Base-by-base conservation (phyloP, 768 basidiomycete genomes). In the Tylopilus sp. region DNA sequence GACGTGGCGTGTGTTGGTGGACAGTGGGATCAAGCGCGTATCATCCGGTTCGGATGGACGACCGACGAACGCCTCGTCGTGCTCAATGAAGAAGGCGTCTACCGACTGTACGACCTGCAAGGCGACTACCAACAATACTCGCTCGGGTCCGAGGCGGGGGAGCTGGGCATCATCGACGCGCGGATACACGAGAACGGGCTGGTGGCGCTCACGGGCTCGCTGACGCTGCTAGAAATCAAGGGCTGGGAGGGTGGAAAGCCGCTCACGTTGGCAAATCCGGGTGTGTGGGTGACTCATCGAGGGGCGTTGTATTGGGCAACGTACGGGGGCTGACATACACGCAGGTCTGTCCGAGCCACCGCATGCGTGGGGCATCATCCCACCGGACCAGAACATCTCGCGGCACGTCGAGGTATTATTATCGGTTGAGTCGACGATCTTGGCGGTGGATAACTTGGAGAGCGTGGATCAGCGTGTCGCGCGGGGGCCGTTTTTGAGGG, bases 21-120 rank as follows among this genome's bases (percentile, higher is more conserved):
- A 45, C 61, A 95, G 92, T 98, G 95, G 95, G 94, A 95, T 52
- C 86, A 92, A 62, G 81, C 82, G 48, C 87, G 80, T 60, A 85
- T 97, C 39, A 71, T 93, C 47, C 79, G 82, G 40, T 88, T 91
- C 58, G 91, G 91, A 20, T 92, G 90, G 90, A 88, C 88, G 0
- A 64, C 71, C n/a, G 83, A 90, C 60, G 91, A 95, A 65, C 78
- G 82, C 35, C 76, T 99, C 31, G 82, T 86, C 0, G 80, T 98
- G 13, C 71, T 98, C 35, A 91, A 94, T 63, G 93, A 95, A 69
- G 94, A 98, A 60, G 95, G 95, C 22, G 78, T 80, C 6, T 99
- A 97, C 70, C 79, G 97, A 41, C 60, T 98, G 22, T 98, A 98
- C 62, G 88, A 92, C 70, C 72, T 91, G 30, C 86, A 91, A 68